Conservation (phyloP, 2,329 filamentous ascomycete species). For the Parascedosporium putredinis region DNA sequence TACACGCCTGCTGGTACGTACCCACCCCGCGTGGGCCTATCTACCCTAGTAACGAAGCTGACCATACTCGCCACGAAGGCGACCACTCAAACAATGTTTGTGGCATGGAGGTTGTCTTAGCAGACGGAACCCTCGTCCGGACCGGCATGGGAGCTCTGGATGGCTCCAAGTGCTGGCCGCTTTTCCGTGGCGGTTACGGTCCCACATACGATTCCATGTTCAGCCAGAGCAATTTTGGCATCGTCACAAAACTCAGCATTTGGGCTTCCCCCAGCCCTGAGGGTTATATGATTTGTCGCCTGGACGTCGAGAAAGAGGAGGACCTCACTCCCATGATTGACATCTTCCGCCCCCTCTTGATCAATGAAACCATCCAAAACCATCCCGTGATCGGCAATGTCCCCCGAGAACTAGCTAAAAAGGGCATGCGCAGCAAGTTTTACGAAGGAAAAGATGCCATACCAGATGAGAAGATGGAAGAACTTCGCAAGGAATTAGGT, state of each 20-base stretch:
- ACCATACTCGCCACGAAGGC: slow-evolving; percentile 19
- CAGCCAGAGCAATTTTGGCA: slow-evolving; percentile 39
- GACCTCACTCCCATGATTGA: slow-evolving; percentile 25
- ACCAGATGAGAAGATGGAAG: slow-evolving; percentile 27
- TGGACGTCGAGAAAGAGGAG: slow-evolving; percentile 26
- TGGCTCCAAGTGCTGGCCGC: slow-evolving; percentile 27
- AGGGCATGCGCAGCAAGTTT: slow-evolving; percentile 21
- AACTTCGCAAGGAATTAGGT: slow-evolving; percentile 27
- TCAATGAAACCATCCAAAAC: slow-evolving; percentile 28
- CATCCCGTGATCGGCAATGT: slow-evolving; percentile 33
- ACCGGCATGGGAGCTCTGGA: slow-evolving; percentile 37
- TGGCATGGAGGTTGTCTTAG: slow-evolving; percentile 33
- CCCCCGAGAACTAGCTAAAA: slow-evolving; percentile 27
- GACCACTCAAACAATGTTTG: slow-evolving; percentile 32
- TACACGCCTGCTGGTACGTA: slow-evolving; percentile 27
- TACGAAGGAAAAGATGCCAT: slow-evolving; percentile 20
- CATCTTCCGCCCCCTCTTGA: slow-evolving; percentile 21
- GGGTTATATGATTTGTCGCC: slow-evolving; percentile 25
- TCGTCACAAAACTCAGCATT: slow-evolving; percentile 45
- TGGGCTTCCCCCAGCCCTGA: slow-evolving; percentile 25
- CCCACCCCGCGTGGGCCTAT: too few relatives aligned
- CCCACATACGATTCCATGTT: slow-evolving; percentile 35
- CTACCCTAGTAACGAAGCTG: background rate
- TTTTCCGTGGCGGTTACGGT: slow-evolving; percentile 28
- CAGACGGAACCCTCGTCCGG: slow-evolving; percentile 32